Evolutionary conservation across 2,329 filamentous ascomycete genomes (phyloP), one percentile per base, ranked within the genome.

Genomic region (Cordyceps militaris): DNA sequence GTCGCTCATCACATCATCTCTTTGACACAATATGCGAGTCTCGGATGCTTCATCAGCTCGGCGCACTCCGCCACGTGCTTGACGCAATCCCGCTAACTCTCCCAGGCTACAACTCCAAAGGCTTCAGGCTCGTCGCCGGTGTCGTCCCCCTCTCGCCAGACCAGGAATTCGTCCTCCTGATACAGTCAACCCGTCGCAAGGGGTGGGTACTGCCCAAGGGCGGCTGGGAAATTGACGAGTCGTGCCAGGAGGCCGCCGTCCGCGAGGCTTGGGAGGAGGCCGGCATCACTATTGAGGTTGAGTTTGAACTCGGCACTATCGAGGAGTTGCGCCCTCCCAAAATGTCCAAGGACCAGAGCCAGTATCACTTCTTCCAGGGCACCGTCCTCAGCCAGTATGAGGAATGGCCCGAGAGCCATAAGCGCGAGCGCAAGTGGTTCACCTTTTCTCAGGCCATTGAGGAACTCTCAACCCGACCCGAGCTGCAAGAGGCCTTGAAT

Each of bases 221-320:
- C 69, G 94, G 94, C 60, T 99, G 94, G 92, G 94, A 99, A 73
- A 87, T 85, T 34, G 94, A 99, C 73, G 94, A 99, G 75, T 83
- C 86, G 61, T 94, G 89, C 62, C 84, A 88, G 61, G 83, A 93
- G 70, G 89, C 94, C 58, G 94, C 94, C 57, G 74, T 87, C 79
- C 79, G 94, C 64, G 94, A 99, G 74, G 94, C 94, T 61, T 97
- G 94, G 94, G 94, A 97, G 76, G 94, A 97, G 76, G 94, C 92
- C 43, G 94, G 94, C 67, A 95, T 97, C 67, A 80, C 88, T 66
- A 89, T 93, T 73, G 87, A 83, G 59, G 86, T 97, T 71, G 86
- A 88, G 66, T 88, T 87, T 70, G 91, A 96, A 71, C 81, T 99
- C 52, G 92, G 92, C 62, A 82, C 87, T 63, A 96, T 99, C 65